phyloP scores from a whole-genome alignment of 1,139 yeast species.

The Candida tropicalis region DNA sequence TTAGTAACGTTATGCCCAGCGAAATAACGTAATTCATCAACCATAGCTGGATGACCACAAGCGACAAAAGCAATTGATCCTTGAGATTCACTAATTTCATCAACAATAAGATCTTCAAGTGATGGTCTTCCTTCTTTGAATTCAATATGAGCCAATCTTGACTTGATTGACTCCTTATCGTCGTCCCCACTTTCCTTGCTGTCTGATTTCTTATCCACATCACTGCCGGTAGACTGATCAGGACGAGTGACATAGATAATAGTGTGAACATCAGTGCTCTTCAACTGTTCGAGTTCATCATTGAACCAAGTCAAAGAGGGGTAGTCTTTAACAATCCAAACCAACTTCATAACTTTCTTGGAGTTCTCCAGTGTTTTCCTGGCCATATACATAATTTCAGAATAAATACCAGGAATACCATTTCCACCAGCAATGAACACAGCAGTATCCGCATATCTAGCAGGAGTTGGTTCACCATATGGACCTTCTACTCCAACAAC shows the following conservation, averaged over 20 bases:
- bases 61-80: conserved; percentile 47
- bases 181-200: neutral
- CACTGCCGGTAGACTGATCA: conserved; percentile 12
- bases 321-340: conserved; percentile 40
- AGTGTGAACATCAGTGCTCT: conserved; percentile 25
- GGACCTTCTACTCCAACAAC: conserved; percentile 46
- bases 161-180: conserved; percentile 16
- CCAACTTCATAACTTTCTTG: conserved; percentile 28
- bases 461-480: conserved; percentile 36
- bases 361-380: conserved; percentile 19
- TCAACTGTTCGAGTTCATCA: conserved; percentile 30
- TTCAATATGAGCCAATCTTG: conserved; percentile 29
- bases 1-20: conserved; percentile 31
- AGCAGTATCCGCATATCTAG: conserved; percentile 32
- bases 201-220: conserved; percentile 3
- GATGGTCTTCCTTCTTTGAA: conserved; percentile 39
- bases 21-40: conserved; percentile 47
- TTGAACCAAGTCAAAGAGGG: conserved; percentile 34
- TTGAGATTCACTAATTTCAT: conserved; percentile 29
- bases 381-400: conserved; percentile 37
- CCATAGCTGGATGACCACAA: conserved; percentile 59
- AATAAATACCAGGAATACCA: conserved; percentile 48
- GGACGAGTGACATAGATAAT: conserved; percentile 37
- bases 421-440: conserved; percentile 48
- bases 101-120: conserved; percentile 27